A percentile compares a stretch with the other conserved stretches of the same genome.
Evolutionary conservation across 2,329 filamentous ascomycete species (phyloP).

Genomic region (Exserohilum turcica): DNA sequence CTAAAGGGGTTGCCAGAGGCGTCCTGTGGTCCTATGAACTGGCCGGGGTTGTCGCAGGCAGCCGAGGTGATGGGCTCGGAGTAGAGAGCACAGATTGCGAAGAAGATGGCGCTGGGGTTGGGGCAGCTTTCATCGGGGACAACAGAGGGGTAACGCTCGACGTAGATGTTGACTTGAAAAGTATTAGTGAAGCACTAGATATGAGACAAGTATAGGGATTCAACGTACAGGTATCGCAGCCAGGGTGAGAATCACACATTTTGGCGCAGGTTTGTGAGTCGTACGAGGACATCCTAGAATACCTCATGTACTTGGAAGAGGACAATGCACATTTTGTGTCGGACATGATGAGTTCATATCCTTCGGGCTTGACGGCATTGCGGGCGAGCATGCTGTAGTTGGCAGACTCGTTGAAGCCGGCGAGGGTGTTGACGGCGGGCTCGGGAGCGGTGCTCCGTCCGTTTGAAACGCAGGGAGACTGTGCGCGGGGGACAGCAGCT

Average conservation of each 20-base stretch:
- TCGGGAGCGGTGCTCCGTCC: neutral
- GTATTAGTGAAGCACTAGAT: neutral
- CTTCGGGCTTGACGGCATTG: neutral
- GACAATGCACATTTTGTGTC: conserved; percentile 13
- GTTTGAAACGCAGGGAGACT: neutral
- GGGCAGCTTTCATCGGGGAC: conserved; percentile 17
- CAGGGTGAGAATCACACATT: conserved; percentile 1
- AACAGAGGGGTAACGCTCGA: conserved; percentile 19
- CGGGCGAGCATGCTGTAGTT: conserved; percentile 4
- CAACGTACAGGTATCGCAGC: conserved; percentile 15
- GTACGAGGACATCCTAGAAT: conserved; percentile 9
- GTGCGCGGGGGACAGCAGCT: neutral
- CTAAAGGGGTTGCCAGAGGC: conserved; percentile 14
- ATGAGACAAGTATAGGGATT: no score
- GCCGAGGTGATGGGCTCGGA: neutral
- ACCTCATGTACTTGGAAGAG: conserved; percentile 10
- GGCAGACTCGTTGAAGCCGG: neutral
- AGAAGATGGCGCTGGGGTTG: conserved; percentile 18
- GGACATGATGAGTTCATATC: conserved; percentile 4
- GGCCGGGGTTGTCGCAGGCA: conserved; percentile 17
- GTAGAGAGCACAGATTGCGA: conserved; percentile 23
- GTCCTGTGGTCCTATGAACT: conserved; percentile 16
- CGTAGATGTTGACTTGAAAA: conserved; percentile 29
- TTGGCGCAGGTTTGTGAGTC: conserved; percentile 9
- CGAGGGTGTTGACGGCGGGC: conserved; percentile 1